These are phyloP conservation scores for Pseudogymnoascus sp. DNA, from an alignment of 2,329 filamentous ascomycete species.

Conservation along the genomic window DNA sequence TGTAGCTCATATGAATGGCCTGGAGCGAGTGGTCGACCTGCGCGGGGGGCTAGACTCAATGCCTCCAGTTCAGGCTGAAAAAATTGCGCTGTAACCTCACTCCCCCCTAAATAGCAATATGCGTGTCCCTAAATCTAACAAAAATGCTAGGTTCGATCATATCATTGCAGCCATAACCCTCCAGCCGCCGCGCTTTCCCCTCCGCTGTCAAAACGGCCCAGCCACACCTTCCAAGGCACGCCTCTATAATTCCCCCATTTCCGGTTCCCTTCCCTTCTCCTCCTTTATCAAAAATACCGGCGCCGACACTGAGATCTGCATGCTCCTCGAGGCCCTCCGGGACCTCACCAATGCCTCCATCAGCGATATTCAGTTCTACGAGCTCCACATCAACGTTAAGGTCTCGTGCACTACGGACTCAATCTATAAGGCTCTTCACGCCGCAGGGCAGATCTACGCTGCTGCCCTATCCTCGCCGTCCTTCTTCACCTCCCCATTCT, in stretches of 20 bases:
- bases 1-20: constrained; percentile 16
- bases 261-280: constrained; percentile 11
- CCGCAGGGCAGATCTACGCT: constrained; percentile 9
- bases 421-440: constrained; percentile 13
- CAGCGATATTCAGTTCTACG: constrained; percentile 3
- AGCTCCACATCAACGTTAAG: constrained; percentile 9
- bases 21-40: constrained; percentile 15
- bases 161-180: constrained; percentile 17
- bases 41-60: constrained; percentile 14
- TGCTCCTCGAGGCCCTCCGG: background rate
- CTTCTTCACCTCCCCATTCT: constrained; percentile 9
- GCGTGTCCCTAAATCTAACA: background rate
- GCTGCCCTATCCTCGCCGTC: background rate
- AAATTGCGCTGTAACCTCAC: constrained; percentile 14
- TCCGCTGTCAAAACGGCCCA: constrained; percentile 11
- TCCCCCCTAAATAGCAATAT: background rate
- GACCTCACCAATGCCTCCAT: constrained; percentile 4
- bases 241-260: background rate
- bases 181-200: constrained; percentile 14
- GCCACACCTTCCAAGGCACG: background rate
- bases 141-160: constrained; percentile 13
- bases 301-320: background rate
- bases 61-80: constrained; percentile 12
- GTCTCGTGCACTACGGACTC: constrained; percentile 9
- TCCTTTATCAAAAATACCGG: constrained; percentile 3